A percentile compares a stretch with the other conserved stretches of the same genome.
These are phyloP conservation scores for Beauveria varroae DNA, from an alignment of 2,329 filamentous ascomycete species.

Conservation along the genomic window DNA sequence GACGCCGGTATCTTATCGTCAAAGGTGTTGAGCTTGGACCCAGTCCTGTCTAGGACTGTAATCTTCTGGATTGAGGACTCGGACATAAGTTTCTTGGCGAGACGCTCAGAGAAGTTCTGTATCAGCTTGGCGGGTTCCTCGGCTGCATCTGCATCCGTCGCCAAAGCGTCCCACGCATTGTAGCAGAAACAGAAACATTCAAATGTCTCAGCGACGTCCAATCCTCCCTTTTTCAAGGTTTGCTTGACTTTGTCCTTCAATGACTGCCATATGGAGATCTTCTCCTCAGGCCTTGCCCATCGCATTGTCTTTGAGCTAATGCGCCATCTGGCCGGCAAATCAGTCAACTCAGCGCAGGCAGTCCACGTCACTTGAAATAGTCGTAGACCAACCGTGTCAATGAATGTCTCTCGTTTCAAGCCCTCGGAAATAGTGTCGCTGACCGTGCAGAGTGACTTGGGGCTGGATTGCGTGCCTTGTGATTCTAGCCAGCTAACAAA, in stretches of 20 bases:
- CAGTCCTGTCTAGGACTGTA: slow-evolving; percentile 3
- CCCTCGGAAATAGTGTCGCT: slow-evolving; percentile 35
- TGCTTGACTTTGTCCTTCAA: slow-evolving; percentile 26
- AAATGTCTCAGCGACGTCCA: slow-evolving; percentile 29
- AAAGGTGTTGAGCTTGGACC: neutral
- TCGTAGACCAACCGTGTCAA: slow-evolving; percentile 32
- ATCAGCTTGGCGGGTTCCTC: slow-evolving; percentile 25
- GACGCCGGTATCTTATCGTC: neutral
- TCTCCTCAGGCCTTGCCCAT: slow-evolving; percentile 26
- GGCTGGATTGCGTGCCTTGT: slow-evolving; percentile 20
- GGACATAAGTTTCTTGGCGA: slow-evolving; percentile 24
- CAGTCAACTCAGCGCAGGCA: neutral
- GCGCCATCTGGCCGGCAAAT: slow-evolving; percentile 33
- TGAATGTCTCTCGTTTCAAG: slow-evolving; percentile 32
- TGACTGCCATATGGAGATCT: slow-evolving; percentile 25
- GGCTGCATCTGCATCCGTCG: slow-evolving; percentile 26
- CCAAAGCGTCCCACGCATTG: slow-evolving; percentile 30
- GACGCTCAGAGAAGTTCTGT: slow-evolving; percentile 25
- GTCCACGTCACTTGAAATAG: slow-evolving; percentile 22
- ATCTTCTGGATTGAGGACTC: slow-evolving; percentile 17
- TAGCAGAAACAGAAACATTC: slow-evolving; percentile 35
- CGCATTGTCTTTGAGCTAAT: slow-evolving; percentile 28
- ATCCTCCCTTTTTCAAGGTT: slow-evolving; percentile 24
- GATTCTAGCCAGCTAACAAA: slow-evolving; percentile 35
- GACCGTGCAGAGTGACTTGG: slow-evolving; percentile 32